Evolutionary conservation across 2,329 filamentous ascomycete species (phyloP).

Genomic region (Alternaria brassicae): DNA sequence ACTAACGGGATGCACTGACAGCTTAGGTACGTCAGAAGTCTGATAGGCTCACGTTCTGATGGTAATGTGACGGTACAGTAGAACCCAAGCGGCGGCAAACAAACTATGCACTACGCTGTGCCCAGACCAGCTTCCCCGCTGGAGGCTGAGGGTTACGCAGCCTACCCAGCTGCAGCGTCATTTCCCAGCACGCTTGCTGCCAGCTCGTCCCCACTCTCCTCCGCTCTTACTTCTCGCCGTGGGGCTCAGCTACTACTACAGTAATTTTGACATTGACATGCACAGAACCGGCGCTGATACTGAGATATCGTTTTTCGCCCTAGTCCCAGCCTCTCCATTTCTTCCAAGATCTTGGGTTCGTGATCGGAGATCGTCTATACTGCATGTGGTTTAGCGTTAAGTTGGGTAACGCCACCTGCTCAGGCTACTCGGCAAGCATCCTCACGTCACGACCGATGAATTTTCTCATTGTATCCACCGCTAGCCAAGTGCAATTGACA

Average conservation of each 20-base stretch:
- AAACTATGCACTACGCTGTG: slow-evolving; percentile 4
- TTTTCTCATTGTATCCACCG: neutral
- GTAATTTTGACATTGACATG: neutral
- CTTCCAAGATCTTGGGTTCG: slow-evolving; percentile 2
- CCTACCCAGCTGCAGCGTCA: slow-evolving; percentile 2
- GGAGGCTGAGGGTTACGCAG: slow-evolving; percentile 13
- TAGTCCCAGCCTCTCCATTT: neutral
- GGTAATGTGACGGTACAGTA: neutral
- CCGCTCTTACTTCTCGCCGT: neutral
- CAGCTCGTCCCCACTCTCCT: slow-evolving; percentile 2
- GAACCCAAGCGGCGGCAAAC: slow-evolving; percentile 1
- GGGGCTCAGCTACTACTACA: neutral
- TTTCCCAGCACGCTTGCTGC: slow-evolving; percentile 12
- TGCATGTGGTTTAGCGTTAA: neutral
- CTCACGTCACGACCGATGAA: neutral
- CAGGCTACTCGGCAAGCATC: slow-evolving; percentile 14
- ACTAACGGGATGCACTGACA: slow-evolving; percentile 13
- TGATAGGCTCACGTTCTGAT: neutral
- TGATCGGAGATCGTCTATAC: neutral
- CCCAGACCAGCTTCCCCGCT: slow-evolving; percentile 3
- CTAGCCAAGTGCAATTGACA: neutral
- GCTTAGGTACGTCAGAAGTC: neutral
- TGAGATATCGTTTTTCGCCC: slow-evolving; percentile 2
- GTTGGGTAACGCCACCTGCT: slow-evolving; percentile 8
- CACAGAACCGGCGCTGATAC: slow-evolving; percentile 2